phyloP scores from a whole-genome alignment of 2,329 filamentous ascomycete species.

The Helminthosporium solani region DNA sequence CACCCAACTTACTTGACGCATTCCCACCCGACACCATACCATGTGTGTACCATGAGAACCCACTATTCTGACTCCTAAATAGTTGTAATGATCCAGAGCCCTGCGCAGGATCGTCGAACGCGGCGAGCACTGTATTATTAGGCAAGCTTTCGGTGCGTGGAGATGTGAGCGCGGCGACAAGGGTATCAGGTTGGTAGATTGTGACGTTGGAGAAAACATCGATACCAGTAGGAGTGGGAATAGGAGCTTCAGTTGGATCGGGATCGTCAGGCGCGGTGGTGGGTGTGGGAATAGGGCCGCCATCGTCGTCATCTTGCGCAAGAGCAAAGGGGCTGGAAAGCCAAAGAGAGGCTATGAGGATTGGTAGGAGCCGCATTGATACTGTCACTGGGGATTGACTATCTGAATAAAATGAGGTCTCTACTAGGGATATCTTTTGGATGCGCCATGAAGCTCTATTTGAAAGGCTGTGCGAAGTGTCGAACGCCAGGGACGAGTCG shows the following conservation, averaged over 20 bases:
- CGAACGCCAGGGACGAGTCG: neutral
- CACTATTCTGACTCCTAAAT: constrained; percentile 19
- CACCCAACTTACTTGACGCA: constrained; percentile 12
- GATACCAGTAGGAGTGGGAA: constrained; percentile 14
- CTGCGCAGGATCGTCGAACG: constrained; percentile 14
- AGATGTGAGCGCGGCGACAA: constrained; percentile 7
- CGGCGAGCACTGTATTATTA: constrained; percentile 20
- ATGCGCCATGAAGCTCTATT: constrained; percentile 1
- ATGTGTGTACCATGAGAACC: constrained; percentile 22
- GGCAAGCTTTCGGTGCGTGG: constrained; percentile 20
- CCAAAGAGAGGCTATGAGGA: constrained; percentile 4
- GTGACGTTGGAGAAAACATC: constrained; percentile 24
- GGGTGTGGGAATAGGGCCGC: constrained; percentile 8
- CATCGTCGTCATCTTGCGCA: constrained; percentile 3
- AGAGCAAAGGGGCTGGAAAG: constrained; percentile 1
- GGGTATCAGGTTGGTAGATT: constrained; percentile 19
- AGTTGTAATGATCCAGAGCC: constrained; percentile 11
- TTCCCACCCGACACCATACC: constrained; percentile 13
- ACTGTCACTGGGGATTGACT: neutral
- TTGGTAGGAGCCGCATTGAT: constrained; percentile 4
- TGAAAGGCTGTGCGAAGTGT: constrained; percentile 3
- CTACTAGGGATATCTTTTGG: neutral
- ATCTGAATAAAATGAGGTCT: neutral
- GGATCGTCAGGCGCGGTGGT: constrained; percentile 2
- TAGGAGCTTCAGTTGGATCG: constrained; percentile 9